These are phyloP conservation scores for Russula virescens DNA, from an alignment of 768 basidiomycete genomes.

Conservation along the genomic window DNA sequence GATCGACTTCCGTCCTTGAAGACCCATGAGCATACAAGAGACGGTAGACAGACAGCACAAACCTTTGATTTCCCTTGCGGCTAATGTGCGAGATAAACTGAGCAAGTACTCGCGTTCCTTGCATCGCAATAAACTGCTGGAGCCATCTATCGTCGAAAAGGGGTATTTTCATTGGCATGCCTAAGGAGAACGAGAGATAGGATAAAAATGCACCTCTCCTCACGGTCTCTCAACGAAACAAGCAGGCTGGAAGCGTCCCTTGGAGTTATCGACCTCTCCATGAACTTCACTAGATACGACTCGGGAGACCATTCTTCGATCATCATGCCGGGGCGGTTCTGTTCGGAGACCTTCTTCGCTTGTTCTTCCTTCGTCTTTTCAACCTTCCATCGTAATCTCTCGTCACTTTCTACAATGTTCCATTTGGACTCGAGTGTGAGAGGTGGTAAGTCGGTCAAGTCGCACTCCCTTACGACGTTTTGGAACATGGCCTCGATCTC, in stretches of 20 bases:
- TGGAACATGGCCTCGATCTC: constrained; percentile 52
- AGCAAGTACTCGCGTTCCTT: too few species aligned
- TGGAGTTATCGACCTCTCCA: constrained; percentile 77
- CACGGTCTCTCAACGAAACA: constrained; percentile 47
- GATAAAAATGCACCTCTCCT: constrained; percentile 45
- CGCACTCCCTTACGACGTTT: constrained; percentile 69
- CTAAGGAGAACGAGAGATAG: not conserved
- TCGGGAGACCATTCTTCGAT: constrained; percentile 73
- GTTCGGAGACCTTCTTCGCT: constrained; percentile 52
- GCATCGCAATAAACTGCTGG: too few species aligned
- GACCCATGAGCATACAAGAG: not conserved
- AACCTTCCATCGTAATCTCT: constrained; percentile 72
- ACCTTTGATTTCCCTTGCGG: constrained; percentile 63
- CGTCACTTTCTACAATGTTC: constrained; percentile 80
- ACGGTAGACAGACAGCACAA: constrained; percentile 21
- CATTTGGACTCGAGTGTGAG: constrained; percentile 84
- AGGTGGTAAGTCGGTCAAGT: constrained; percentile 63
- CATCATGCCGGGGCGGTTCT: constrained; percentile 47
- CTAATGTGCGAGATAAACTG: constrained; percentile 55
- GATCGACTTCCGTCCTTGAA: constrained; percentile 56
- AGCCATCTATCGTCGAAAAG: too few species aligned
- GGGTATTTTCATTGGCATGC: not conserved
- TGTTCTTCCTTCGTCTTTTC: constrained; percentile 62
- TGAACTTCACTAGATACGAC: constrained; percentile 88
- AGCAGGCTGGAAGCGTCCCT: constrained; percentile 73